Base-by-base conservation (phyloP, 2,329 filamentous ascomycete genomes). In the Microsporum ferrugineum region DNA sequence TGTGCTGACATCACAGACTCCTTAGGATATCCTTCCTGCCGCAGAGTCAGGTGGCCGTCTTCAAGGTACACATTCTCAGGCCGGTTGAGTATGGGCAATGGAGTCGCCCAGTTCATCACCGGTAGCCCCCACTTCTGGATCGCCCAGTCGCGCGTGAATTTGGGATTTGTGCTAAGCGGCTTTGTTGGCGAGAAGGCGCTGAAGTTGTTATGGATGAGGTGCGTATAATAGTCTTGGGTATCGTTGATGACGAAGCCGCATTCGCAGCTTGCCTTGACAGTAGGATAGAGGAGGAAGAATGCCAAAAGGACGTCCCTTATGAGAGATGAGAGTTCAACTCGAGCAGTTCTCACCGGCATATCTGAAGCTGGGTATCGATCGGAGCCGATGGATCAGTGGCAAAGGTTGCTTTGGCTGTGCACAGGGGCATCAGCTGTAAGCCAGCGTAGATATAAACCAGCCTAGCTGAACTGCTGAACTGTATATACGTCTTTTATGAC, bases 71-170 rank as follows among this genome's bases (percentile, higher is more conserved):
- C 67, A 61, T 70, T 71, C n/a, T 66, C 60, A 49, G 56, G 60
- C 27, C 65, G 60, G 51, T 67, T 69, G 47, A 67, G 66, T 23
- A 65, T 63, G 14, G 68, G 64, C 45, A 70, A 61, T 7, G 64
- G 67, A 23, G 65, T 66, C 29, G 63, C 63, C 59, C 64, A 65
- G 62, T 66, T 66, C 53, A 65, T 61, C 17, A 66, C 60, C 1
- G 60, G 64, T 60, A 68, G 60, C 59, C 62, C 65, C 66, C 66
- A 70, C 62, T 65, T 64, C 58, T 71, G 68, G 58, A 70, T 63
- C 36, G 63, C 65, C 69, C 68, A 70, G 43, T 70, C 61, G 2
- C 63, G 62, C 34, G 57, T 63, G 58, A 70, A 69, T 31, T 62
- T 58, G 17, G 61, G 62, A 55, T 66, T 65, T 5, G 63, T 51